Evolutionary conservation across 176 grass and related monocot species (phyloP), one percentile per base, ranked within the genome.

Genomic region (Avena sativa): DNA sequence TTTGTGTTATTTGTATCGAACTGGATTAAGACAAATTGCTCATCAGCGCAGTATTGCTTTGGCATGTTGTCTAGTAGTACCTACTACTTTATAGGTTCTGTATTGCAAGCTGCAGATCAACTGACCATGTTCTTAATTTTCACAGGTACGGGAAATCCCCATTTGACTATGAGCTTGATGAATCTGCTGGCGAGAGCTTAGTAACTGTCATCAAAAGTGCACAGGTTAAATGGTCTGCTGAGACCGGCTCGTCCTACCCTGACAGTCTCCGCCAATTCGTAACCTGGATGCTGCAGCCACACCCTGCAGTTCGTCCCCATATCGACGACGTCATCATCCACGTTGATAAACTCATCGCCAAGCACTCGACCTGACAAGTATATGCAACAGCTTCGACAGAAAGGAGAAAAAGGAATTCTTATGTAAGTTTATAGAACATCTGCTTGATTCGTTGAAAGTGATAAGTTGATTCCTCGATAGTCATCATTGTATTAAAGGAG

Each of bases 271-370:
- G 80, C 55, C 93, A 95, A 64, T 98, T 98, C 13, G 56, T 98
- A 50, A 88, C 66, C 71, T 98, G 95, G 95, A 98, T 98, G 93
- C 88, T 98, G 78, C 95, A 98, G 83, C 95, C 95, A 77, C 81
- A 98, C 21, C 91, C 91, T 30, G 86, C 95, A 28, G 82, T 98
- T 69, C 89, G 95, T 44, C 95, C 95, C 38, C 80, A 88, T 47
- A 93, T 98, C 13, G 89, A 95, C 28, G 95, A 95, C 82, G 91
- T 98, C 81, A 91, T 98, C 90, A 87, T 98, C 55, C 95, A 98
- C 12, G 95, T 95, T 56, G 95, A 98, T 82, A 98, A 98, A 88
- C 93, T 98, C 84, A 84, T 93, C 59, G 78, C 86, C 1, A 98
- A 98, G 55, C 84, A 91, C 88, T 93, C 93, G 3, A 80, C 80